Base-by-base conservation (phyloP, 1,284 basidiomycete species). In the Cryptococcus depauperatus region DNA sequence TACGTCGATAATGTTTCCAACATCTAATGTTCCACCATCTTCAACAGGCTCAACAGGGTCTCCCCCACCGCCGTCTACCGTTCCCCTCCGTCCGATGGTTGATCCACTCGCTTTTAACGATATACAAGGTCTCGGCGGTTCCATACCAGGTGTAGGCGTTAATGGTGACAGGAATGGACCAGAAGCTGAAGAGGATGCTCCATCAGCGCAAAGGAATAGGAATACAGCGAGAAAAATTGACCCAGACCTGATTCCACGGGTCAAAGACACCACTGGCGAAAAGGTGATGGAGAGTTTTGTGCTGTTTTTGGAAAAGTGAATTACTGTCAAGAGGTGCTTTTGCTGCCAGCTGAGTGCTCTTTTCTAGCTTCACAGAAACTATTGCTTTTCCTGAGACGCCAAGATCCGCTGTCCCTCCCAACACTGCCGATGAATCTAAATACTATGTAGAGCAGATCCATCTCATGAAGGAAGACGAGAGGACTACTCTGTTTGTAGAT, bases 401-500 rank as follows among this genome's bases (percentile, higher is more conserved):
- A 19, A 81, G 76, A 6, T 81, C 82, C 4, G 81, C 83, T 61
- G 80, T 76, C 35, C 62, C 75, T 8, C 57, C 40, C 34, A 47
- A 32, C 19, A 55, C 79, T 30, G 74, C 74, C 1, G 72, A 74
- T 1, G 69, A 71, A 41, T 45, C 49, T 35, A 58, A 82, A 41
- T 76, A 84, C 53, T 96, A 97, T 68, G 76, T 97, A 55, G 83
- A 88, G 48, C 91, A 95, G 72, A 85, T 98, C 59, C 83, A 85
- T 63, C 84, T 82, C 28, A 88, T 98, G 85, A 83, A 85, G 51
- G 85, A 93, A 66, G 90, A 86, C 66, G 83, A 91, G 64, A 77
- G 93, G 43, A 89, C 89, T 2, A 98, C 93, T 0, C 82, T 99
- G 58, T 98, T 95, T 62, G 85, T 98, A 68, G 92, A 97, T 74